Evolutionary conservation across 768 basidiomycete genomes (phyloP), one percentile per base, ranked within the genome.

Genomic region (Amanita jacksonii): DNA sequence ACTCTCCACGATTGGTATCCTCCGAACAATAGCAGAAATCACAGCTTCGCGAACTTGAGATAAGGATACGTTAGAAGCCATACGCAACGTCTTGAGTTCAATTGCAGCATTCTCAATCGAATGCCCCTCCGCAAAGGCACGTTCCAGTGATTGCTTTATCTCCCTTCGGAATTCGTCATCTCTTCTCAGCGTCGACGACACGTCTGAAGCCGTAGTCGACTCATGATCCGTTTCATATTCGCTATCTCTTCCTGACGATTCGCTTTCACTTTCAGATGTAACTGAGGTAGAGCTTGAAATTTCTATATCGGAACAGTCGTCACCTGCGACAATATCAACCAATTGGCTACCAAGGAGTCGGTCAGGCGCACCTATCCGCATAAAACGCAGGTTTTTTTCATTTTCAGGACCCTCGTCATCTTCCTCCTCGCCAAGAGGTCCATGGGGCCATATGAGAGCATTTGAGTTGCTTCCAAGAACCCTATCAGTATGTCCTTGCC

Each of bases 71-170:
- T 97, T 98, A 55, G 84, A 87, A 27, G 91, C 90, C 89, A 98
- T 94, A 38, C 93, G 85, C 35, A 99, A 74, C 34, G 94, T 96
- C 66, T 94, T 91, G 48, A 98, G 73, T 59, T 98, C 94, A 49
- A 98, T 85, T 1, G 87, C 73, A 1, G 92, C 91, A 60, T 96
- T 91, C 52, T 94, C 90, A 36, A 94, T 81, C 8, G 81, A 83
- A 64, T 96, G 92, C 2, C 76, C 82, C 62, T 99, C 94, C 7
- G 80, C 72, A 60, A 94, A 93, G 19, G 93, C 93, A 48, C 94
- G 83, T 44, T 89, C 86, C 39, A 99, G 74, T 15, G 90, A 91
- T 49, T 83, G 81, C n/a, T 65, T 65, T 41, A 85, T 87, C 56
- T 92, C 90, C 23, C 64, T 67, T 33, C 61, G 69, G 65, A 93